phyloP scores from a whole-genome alignment of 73 alveolate genomes.

The Tetrahymena elliotti region DNA sequence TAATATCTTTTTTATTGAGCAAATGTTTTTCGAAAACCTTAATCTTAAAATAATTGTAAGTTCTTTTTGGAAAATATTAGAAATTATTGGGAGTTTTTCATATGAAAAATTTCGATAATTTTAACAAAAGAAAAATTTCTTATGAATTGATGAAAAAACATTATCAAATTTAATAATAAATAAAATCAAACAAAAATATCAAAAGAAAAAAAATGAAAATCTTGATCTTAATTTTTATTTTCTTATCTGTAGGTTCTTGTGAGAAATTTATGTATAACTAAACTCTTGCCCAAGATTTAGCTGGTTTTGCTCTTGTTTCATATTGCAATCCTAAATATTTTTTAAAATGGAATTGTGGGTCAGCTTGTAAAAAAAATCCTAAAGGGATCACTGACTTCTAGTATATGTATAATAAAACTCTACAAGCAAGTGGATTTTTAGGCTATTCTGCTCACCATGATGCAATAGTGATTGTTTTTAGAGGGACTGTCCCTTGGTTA shows the following conservation, averaged over 20 bases:
- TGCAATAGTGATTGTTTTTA: slow-evolving; percentile 2
- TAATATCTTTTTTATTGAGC: no score
- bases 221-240: no score
- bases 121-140: no score
- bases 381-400: neutral
- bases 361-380: neutral
- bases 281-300: neutral
- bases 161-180: no score
- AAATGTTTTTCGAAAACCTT: no score
- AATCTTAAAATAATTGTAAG: no score
- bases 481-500: slow-evolving; percentile 39
- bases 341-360: neutral
- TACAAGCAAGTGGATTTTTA: neutral
- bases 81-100: no score
- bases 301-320: neutral
- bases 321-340: neutral
- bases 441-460: slow-evolving; percentile 31
- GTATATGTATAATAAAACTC: neutral
- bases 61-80: no score
- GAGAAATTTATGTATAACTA: no score
- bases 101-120: no score
- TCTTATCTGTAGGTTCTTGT: neutral
- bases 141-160: no score
- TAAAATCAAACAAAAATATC: neutral
- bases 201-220: no score